Conservation (phyloP, 192 early-diverging fungal genomes). For the Gaertneriomyces sp. region DNA sequence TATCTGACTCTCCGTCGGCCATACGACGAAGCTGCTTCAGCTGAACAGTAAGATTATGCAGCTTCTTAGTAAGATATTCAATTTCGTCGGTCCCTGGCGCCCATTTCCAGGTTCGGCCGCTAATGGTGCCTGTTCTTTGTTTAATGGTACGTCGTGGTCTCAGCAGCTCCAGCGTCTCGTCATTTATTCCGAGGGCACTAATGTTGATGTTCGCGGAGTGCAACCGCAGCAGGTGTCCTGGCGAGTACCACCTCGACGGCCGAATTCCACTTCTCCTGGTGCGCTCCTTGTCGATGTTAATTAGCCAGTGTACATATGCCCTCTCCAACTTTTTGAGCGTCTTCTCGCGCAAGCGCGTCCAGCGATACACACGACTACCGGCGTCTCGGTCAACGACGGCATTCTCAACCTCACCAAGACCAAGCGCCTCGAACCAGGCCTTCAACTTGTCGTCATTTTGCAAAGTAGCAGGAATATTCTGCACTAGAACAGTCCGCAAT, state of each 20-base stretch:
- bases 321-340: constrained; percentile 39
- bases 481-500: constrained; percentile 46
- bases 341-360: constrained; percentile 18
- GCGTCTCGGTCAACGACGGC: constrained; percentile 39
- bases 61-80: constrained; percentile 34
- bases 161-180: constrained; percentile 20
- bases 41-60: constrained; percentile 28
- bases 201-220: constrained; percentile 23
- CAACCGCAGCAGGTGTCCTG: constrained; percentile 16
- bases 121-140: neutral
- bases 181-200: constrained; percentile 17
- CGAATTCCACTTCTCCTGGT: constrained; percentile 7
- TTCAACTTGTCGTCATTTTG: constrained; percentile 39
- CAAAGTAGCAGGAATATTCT: constrained; percentile 43
- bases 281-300: constrained; percentile 29
- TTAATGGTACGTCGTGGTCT: constrained; percentile 22
- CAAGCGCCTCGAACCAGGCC: constrained; percentile 42
- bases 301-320: constrained; percentile 40
- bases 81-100: constrained; percentile 31
- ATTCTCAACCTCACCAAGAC: constrained; percentile 44
- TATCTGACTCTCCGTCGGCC: constrained; percentile 1
- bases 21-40: constrained; percentile 32
- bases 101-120: neutral
- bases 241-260: constrained; percentile 11
- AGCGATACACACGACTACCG: constrained; percentile 13